Percentiles rank a stretch among this genome's conserved stretches.
These are phyloP conservation scores for Ceratocystis harringtonii DNA, from an alignment of 2,329 filamentous ascomycete genomes.

Conservation along the genomic window DNA sequence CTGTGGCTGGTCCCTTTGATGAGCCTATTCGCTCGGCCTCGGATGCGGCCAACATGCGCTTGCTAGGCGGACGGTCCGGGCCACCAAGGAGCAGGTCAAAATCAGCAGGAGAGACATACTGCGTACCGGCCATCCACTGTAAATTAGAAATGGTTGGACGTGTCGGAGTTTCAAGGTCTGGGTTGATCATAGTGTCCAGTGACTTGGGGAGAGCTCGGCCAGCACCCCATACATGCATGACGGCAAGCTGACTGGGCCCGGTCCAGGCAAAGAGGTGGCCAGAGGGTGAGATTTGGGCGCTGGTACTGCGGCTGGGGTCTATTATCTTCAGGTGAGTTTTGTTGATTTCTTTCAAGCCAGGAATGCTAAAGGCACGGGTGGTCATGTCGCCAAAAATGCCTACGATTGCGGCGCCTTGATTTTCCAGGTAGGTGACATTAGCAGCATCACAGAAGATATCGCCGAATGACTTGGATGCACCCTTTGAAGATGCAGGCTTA, in stretches of 20 bases:
- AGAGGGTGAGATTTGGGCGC: slow-evolving; percentile 55
- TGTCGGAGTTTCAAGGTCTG: slow-evolving; percentile 54
- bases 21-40: slow-evolving; percentile 33
- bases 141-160: slow-evolving; percentile 88
- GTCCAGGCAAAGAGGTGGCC: slow-evolving; percentile 81
- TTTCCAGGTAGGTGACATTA: slow-evolving; percentile 56
- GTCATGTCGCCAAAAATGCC: slow-evolving; percentile 73
- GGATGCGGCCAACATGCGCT: slow-evolving; percentile 70
- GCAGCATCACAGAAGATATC: slow-evolving; percentile 70
- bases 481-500: slow-evolving; percentile 69
- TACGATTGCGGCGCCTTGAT: slow-evolving; percentile 58
- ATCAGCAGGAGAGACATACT: slow-evolving; percentile 73
- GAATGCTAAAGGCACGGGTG: slow-evolving; percentile 71
- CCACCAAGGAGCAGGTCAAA: slow-evolving; percentile 85
- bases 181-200: slow-evolving; percentile 66
- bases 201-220: slow-evolving; percentile 47
- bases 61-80: slow-evolving; percentile 72
- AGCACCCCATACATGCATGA: slow-evolving; percentile 74
- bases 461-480: slow-evolving; percentile 84
- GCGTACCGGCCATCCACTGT: slow-evolving; percentile 92
- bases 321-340: slow-evolving; percentile 51
- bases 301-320: slow-evolving; percentile 56
- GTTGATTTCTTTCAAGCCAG: slow-evolving; percentile 71
- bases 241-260: slow-evolving; percentile 68
- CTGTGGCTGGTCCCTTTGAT: slow-evolving; percentile 18